Evolutionary conservation across 2,329 filamentous ascomycete species (phyloP).

Genomic region (Diaporthe helianthi): DNA sequence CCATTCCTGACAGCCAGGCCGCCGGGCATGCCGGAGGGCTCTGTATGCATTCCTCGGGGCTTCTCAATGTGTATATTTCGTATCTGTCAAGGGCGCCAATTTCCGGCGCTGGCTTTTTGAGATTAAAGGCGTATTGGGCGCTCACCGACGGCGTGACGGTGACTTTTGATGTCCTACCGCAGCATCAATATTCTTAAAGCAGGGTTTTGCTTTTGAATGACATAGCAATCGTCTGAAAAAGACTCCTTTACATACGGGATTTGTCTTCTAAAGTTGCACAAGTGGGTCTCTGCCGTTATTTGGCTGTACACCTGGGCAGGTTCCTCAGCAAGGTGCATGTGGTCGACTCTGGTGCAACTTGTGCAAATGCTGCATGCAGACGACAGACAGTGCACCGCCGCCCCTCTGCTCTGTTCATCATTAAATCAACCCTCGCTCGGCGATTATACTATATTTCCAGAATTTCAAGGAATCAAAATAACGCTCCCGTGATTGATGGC

Average conservation of each 20-base stretch:
- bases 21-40: slow-evolving; percentile 5
- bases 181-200: not conserved
- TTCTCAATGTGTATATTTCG: not conserved
- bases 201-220: not conserved
- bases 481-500: too few species aligned
- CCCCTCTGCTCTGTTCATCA: not conserved
- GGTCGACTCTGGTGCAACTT: not conserved
- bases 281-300: too few species aligned
- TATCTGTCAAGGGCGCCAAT: not conserved
- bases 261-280: too few species aligned
- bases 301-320: too few species aligned
- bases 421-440: not conserved
- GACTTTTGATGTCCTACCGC: not conserved
- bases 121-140: not conserved
- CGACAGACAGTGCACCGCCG: not conserved
- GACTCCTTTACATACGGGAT: too few species aligned
- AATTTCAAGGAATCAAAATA: not conserved
- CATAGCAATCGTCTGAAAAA: not conserved
- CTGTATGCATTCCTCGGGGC: not conserved
- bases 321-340: too few species aligned
- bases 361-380: not conserved
- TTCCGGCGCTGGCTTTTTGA: not conserved
- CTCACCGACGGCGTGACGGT: not conserved
- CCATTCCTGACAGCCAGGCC: not conserved
- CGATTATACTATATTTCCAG: not conserved